phyloP scores from a whole-genome alignment of 208 protist genomes.

The Porcisia hertigi region DNA sequence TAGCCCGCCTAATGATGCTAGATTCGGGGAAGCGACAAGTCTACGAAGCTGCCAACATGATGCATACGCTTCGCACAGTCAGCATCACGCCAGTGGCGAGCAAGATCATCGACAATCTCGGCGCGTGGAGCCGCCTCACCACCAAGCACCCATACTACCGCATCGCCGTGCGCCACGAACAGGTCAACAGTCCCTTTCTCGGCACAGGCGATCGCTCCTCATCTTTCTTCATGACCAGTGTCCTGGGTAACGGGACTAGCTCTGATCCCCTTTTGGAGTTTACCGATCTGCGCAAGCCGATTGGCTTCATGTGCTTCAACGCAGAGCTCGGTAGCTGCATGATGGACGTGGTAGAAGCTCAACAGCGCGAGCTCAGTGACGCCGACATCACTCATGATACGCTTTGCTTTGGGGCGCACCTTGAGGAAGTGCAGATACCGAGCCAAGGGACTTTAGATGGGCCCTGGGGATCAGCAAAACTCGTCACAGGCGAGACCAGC shows the following conservation, averaged over 20 bases:
- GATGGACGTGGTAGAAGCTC: slow-evolving; percentile 63
- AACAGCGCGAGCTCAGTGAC: slow-evolving; percentile 10
- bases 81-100: slow-evolving; percentile 83
- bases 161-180: slow-evolving; percentile 84
- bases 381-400: slow-evolving; percentile 28
- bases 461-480: slow-evolving; percentile 41
- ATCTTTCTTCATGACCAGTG: slow-evolving; percentile 59
- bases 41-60: slow-evolving; percentile 63
- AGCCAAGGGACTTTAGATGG: slow-evolving; percentile 43
- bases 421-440: slow-evolving; percentile 52
- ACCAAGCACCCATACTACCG: slow-evolving; percentile 90
- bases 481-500: slow-evolving; percentile 28
- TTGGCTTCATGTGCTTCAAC: slow-evolving; percentile 86
- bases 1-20: slow-evolving; percentile 64
- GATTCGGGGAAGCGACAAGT: slow-evolving; percentile 48
- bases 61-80: slow-evolving; percentile 78
- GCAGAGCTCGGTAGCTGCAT: slow-evolving; percentile 67
- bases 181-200: slow-evolving; percentile 64
- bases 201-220: slow-evolving; percentile 37
- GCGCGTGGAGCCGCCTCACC: slow-evolving; percentile 58
- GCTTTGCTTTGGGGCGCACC: slow-evolving; percentile 53
- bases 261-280: slow-evolving; percentile 79
- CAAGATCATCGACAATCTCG: slow-evolving; percentile 81
- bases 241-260: slow-evolving; percentile 45
- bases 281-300: slow-evolving; percentile 71